Base-by-base conservation (phyloP, 768 basidiomycete genomes). In the Phlebiopsis flavidoalba region DNA sequence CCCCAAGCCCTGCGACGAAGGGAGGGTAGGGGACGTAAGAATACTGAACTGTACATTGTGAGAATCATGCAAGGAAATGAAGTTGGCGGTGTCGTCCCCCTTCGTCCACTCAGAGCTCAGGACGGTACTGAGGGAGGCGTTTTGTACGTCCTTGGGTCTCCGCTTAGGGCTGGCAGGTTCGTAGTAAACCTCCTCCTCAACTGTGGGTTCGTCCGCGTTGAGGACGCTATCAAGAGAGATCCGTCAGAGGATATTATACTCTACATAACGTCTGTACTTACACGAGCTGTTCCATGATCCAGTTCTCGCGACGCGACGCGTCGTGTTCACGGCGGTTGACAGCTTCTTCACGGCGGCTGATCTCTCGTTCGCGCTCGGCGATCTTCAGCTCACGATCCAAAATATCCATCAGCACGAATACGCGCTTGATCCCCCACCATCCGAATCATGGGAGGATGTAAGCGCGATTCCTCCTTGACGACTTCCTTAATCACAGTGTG, bases 81-180 rank as follows among this genome's bases (percentile, higher is more conserved):
- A 75, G 71, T 74, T 73, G 75, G 65, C 69, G 71, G 64, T 65
- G 59, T 63, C 64, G 73, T 73, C 84, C 91, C 84, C 89, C 91
- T 88, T 92, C 91, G 90, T 91, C 91, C n/a, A n/a, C n/a, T 91
- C 87, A 92, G 82, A 91, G 87, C 87, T 91, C 89, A 78, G 89
- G 87, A 82, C 88, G 90, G 83, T 89, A 89, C 80, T 84, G 84
- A 79, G 79, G n/a, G 78, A 79, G 87, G 84, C 78, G 88, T 84
- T n/a, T 75, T 89, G 83, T 93, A 93, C 91, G n/a, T n/a, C n/a
- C 91, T 93, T 93, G 85, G 84, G 77, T 86, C 87, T 91, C 76
- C 88, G 86, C 77, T 86, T 88, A 60, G 80, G 59, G 24, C 59
- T 65, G 67, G 73, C 76, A 35, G 85, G 85, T 73, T 91, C 90